These are phyloP conservation scores for Simmondsia chinensis DNA, from an alignment of 148 eudicot species.

Conservation along the genomic window DNA sequence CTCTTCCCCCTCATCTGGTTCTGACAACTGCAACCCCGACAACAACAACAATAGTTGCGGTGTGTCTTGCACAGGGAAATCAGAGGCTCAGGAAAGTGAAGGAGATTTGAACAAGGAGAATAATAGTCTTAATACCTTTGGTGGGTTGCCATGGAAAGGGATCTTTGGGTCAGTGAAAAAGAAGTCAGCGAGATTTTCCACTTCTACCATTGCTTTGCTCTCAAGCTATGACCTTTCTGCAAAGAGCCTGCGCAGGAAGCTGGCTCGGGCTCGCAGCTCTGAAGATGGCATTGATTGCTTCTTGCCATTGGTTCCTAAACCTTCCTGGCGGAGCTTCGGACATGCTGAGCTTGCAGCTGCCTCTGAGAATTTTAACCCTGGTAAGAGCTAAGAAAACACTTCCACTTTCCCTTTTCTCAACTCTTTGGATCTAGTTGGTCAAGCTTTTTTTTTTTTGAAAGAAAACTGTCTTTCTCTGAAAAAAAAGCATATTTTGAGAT, in stretches of 20 bases:
- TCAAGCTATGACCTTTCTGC: conserved; percentile 30
- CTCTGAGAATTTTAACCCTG: conserved; percentile 59
- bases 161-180: conserved; percentile 39
- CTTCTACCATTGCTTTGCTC: conserved; percentile 41
- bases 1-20: conserved; percentile 18
- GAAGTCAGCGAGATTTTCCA: conserved; percentile 39
- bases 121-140: too few species aligned
- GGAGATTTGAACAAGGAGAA: too few species aligned
- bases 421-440: too few species aligned
- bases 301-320: conserved; percentile 30
- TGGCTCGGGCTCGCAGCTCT: conserved; percentile 33
- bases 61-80: conserved; percentile 18
- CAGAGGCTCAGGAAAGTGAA: conserved; percentile 2
- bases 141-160: conserved; percentile 38
- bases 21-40: conserved; percentile 23
- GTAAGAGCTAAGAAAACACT: conserved; percentile 18
- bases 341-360: conserved; percentile 57
- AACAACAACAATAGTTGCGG: conserved; percentile 23
- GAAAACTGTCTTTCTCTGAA: background rate
- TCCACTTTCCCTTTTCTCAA: background rate
- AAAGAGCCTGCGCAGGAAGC: conserved; percentile 33
- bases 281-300: conserved; percentile 33
- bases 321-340: conserved; percentile 75
- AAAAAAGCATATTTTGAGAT: background rate
- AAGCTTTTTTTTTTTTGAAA: background rate